Evolutionary conservation across 495 filamentous ascomycete species (phyloP), one percentile per base, ranked within the genome.

Genomic region (Penicillium macrosclerotiorum): DNA sequence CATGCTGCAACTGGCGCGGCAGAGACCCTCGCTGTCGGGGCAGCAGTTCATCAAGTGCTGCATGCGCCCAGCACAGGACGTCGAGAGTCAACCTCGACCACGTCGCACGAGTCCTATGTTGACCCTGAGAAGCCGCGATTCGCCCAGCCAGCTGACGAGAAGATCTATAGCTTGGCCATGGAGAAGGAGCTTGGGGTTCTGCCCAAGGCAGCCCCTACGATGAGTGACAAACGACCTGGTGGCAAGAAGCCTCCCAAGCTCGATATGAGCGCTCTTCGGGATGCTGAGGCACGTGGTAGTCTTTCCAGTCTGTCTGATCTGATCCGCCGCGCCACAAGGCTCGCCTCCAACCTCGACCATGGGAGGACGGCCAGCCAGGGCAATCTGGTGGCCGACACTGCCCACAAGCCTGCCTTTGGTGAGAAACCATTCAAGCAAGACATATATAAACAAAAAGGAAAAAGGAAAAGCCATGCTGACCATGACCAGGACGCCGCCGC

Each of bases 301-400:
- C 69, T 95, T 51, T 96, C 93, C 4, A 95, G 90, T 65, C 68
- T 98, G 39, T 85, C 90, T 0, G 93, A 96, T 65, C 70, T 98
- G 42, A 97, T 98, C 47, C 76, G 81, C 50, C 78, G 93, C 35
- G 93, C 93, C 3, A 96, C 91, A 1, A 83, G 81, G 51, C 72
- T 97, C 18, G 93, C 93, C 4, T 78, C 90, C 0, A 90, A 91
- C 57, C 77, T 98, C 49, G 94, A 97, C 52, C 85, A 81, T 47
- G 93, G 93, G 4, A 80, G 81, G 49, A 95, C 93, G 19, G 87
- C 83, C 25, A 94, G 89, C 56, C 73, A 85, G 27, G 69, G 85
- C 39, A 70, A 77, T 45, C 55, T 73, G 36, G 45, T 69, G 13
- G 64, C 36, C 14, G 59, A 60, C 27, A 53, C 54, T 38, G 60